Base-by-base conservation (phyloP, 2,329 filamentous ascomycete species). In the Botrytis elliptica region DNA sequence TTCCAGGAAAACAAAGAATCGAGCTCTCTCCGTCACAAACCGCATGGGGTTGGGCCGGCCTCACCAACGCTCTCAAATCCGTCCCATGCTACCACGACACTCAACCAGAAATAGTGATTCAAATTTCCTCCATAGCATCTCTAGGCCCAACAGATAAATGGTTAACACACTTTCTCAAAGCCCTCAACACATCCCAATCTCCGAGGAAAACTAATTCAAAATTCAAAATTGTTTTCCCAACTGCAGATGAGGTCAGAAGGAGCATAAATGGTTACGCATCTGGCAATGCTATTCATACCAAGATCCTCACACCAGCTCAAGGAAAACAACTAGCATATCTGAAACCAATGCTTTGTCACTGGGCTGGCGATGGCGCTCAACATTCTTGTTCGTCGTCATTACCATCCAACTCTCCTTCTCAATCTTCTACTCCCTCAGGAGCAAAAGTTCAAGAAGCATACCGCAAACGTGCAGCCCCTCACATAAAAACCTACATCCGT, bases 401-500 rank as follows among this genome's bases (percentile, higher is more conserved):
- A n/a, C 9, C 29, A 14, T 38, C 9, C 18, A 33, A 22, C 25
- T 18, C 38, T 22, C 16, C 59, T 44, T 75, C 29, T 33, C 36
- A 38, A 29, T 4, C 60, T 42, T 75, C 4, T 25, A 25, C 6
- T 10, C 9, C 14, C n/a, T 1, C 80, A 79, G 9, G 85, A 91
- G 75, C 10, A 57, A 33, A 57, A 18, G 18, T 29, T 3, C 52
- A 57, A 57, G n/a, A 57, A 57, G 88, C 88, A 14, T 90, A 91
- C 1, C 85, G 92, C 71, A 85, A 88, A 66, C 86, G 89, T 44
- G 94, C 93, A 29, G 93, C 93, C 0, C 94, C 94, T 0, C 94
- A 97, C 78, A 92, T 97, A 80, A 97, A 97, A 81, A 97, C 94
- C 0, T 97, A 96, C 79, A 90, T 95, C 63, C 89, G 92, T 7